A percentile compares a stretch with the other conserved stretches of the same genome.
Conservation (phyloP, 441 rosid genomes). For the Sinapis alba region DNA sequence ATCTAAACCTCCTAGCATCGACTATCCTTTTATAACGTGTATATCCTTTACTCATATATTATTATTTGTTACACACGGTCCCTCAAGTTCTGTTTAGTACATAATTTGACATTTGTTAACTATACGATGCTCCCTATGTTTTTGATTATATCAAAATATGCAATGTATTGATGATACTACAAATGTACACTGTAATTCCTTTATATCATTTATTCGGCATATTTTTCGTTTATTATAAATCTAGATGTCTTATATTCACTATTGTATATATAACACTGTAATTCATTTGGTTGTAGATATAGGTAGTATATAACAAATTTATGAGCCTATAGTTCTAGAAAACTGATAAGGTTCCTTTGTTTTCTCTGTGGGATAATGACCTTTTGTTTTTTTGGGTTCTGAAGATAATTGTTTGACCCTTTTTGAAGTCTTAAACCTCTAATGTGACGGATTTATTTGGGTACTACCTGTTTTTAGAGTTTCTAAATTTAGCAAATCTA, state of each 20-base stretch:
- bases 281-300: neutral
- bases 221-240: neutral
- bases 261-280: neutral
- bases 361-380: neutral
- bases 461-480: constrained; percentile 23
- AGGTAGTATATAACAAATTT: neutral
- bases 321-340: neutral
- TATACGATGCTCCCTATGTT: neutral
- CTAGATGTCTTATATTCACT: neutral
- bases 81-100: no score
- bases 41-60: neutral
- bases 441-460: constrained; percentile 14
- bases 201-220: neutral
- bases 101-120: neutral
- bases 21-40: no score
- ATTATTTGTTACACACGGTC: no score
- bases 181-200: neutral
- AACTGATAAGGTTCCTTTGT: constrained; percentile 6
- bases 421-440: constrained; percentile 15
- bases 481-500: constrained; percentile 31
- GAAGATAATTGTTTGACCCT: constrained; percentile 33
- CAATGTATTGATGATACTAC: neutral
- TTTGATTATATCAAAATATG: no score
- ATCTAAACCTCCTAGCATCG: neutral
- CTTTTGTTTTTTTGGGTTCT: constrained; percentile 13